Evolutionary conservation across 2,329 filamentous ascomycete genomes (phyloP).

Genomic region (Stachybotrys echinatus): DNA sequence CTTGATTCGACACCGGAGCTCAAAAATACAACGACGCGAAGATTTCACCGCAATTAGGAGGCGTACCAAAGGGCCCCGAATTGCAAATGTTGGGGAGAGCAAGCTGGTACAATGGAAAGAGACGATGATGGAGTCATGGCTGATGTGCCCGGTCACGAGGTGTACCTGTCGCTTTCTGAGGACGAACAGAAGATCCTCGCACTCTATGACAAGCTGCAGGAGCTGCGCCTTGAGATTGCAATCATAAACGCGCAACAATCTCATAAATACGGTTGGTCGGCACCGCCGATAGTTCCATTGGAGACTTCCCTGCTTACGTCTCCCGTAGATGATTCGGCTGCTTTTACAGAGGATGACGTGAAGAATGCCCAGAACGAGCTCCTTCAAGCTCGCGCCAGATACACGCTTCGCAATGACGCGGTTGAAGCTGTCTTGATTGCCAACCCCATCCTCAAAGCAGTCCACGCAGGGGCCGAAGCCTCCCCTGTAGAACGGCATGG

Average conservation of each 20-base stretch:
- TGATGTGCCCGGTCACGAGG: slow-evolving; percentile 24
- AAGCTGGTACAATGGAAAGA: slow-evolving; percentile 16
- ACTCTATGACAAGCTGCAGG: slow-evolving; percentile 66
- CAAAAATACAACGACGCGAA: too few species aligned
- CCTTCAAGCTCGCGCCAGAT: slow-evolving; percentile 64
- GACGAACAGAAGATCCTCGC: slow-evolving; percentile 62
- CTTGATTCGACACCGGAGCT: too few species aligned
- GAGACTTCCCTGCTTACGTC: slow-evolving; percentile 7
- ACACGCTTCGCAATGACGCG: slow-evolving; percentile 64
- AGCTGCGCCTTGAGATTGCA: slow-evolving; percentile 67
- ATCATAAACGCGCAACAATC: slow-evolving; percentile 51
- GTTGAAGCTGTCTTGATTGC: slow-evolving; percentile 64
- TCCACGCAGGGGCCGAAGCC: slow-evolving; percentile 62
- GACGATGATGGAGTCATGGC: slow-evolving; percentile 20
- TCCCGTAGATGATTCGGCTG: slow-evolving; percentile 8
- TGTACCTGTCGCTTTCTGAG: slow-evolving; percentile 52
- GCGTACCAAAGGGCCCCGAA: too few species aligned
- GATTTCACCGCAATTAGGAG: too few species aligned
- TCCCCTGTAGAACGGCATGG: slow-evolving; percentile 63
- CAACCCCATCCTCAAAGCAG: slow-evolving; percentile 71
- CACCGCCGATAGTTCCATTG: neutral
- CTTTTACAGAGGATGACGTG: slow-evolving; percentile 37
- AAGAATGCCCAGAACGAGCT: slow-evolving; percentile 59
- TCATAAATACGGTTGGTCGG: neutral
- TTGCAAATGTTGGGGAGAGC: neutral